Evolutionary conservation across 306 rosid genomes (phyloP).

Genomic region (Trichosanthes cucumerina): DNA sequence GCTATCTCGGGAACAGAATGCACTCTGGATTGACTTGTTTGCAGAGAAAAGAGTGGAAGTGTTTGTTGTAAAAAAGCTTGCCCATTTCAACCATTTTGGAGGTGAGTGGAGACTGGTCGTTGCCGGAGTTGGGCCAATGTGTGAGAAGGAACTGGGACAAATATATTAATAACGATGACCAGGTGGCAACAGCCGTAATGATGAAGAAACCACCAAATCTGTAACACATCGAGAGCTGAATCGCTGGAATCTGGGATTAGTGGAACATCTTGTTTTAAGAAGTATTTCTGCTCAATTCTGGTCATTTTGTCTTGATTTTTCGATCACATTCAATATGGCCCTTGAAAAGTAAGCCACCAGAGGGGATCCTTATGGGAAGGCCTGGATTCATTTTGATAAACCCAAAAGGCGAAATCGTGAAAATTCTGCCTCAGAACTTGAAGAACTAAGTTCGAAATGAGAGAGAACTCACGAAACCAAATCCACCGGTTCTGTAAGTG

Average conservation of each 20-base stretch:
- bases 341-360: conserved; percentile 29
- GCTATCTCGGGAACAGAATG: background rate
- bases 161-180: background rate
- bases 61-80: background rate
- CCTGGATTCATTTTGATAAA: conserved; percentile 18
- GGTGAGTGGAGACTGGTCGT: background rate
- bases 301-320: background rate
- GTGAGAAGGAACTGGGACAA: background rate
- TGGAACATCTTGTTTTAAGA: background rate
- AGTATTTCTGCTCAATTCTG: background rate
- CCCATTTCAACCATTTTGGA: background rate
- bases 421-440: background rate
- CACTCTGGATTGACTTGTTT: background rate
- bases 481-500: conserved; percentile 27
- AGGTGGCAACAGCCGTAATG: background rate
- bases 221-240: background rate
- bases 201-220: conserved; percentile 1
- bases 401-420: background rate
- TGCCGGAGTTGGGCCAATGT: background rate
- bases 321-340: conserved; percentile 29
- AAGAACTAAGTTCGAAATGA: background rate
- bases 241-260: background rate
- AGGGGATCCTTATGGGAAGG: conserved; percentile 31
- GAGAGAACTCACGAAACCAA: conserved; percentile 31
- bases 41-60: background rate